Base-by-base conservation (phyloP, 495 filamentous ascomycete genomes). In the Penicillium lividum region DNA sequence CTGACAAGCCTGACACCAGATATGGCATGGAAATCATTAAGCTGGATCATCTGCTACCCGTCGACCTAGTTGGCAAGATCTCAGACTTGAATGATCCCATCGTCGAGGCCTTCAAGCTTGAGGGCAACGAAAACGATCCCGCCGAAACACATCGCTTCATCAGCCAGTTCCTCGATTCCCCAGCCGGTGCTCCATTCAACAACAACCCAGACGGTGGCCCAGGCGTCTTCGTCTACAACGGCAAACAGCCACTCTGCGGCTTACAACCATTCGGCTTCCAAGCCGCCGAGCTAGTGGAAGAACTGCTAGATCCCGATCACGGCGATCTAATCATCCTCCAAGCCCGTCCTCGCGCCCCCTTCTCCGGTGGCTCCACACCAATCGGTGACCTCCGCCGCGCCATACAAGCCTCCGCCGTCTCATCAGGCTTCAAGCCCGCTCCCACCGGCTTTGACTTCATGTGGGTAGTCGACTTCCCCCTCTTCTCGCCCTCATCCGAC, bases 1-100 rank as follows among this genome's bases (percentile, higher is more conserved):
- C 85, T 13, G 94, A 98, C 71, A 98, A 98, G 68, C 94, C 94
- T 2, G 95, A 98, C 68, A 76, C 91, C 3, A 82, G 94, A 40
- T 76, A 83, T 53, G 79, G 80, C 15, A 74, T 74, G 62, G 70
- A 88, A 80, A 89, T 96, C 16, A 68, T 73, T 22, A 75, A 77
- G 25, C 76, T 94, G 28, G 84, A 87, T 31, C 69, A 85, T 57
- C 61, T 86, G 31, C 70, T 94, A 0, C 80, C 89, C 0, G 67
- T 69, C n/a, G 81, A 89, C 57, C 85, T 96, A 22, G 73, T 88
- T 8, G 72, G 71, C 45, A 92, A 89, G 76, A 90, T 97, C 45
- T 86, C 87, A 0, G 71, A 78, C 6, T 66, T 92, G 0, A 53
- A 71, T 7, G 66, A 72, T 13, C 88, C 90, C 5, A 76, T 86